Base-by-base conservation (phyloP, 2,329 filamentous ascomycete species). In the Penicillium capsulatum region DNA sequence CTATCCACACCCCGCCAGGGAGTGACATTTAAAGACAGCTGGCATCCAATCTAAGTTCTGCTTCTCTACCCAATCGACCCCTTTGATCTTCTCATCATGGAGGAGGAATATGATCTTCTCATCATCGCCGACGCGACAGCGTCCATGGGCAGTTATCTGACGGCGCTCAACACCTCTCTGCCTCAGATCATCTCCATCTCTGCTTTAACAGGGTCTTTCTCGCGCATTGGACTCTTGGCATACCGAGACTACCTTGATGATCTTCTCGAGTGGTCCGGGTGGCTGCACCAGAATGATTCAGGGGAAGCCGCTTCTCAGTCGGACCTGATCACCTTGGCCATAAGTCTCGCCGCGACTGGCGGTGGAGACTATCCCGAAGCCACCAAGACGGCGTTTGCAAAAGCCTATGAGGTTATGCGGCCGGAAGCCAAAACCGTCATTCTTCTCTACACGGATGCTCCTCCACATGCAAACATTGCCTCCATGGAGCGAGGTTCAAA, bases 171-270 rank as follows among this genome's bases (percentile, higher is more conserved):
- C 42, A 56, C 53, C 9, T 72, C 73, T 1, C 59, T 77, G 5
- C 72, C 73, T 1, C 71, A 74, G 44, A 71, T 77, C 47, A 68
- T 77, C 40, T 66, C 68, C 22, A 60, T 76, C 5, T 73, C 72
- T 1, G 61, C 66, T 1, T 59, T 75, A 1, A 76, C 74, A 0
- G 66, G 61, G 36, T 71, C 69, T 48, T 76, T 77, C 50, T 63
- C 68, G 3, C 66, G 71, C 2, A 71, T 76, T 37, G 73, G 72
- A 5, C 61, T 76, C 3, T 53, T 76, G 9, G 70, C 68, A 1
- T 77, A 76, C 45, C 66, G 73, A 4, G 74, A 77, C 55, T 75
- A 75, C 50, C 61, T 55, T 43, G 30, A 36, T 3, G 17, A 15
- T 4, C 43, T 72, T 16, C 64, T 68, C 2, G 60, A 74, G 34